phyloP scores from a whole-genome alignment of 176 grass and related monocot species.

The Phoenix roebelenii region DNA sequence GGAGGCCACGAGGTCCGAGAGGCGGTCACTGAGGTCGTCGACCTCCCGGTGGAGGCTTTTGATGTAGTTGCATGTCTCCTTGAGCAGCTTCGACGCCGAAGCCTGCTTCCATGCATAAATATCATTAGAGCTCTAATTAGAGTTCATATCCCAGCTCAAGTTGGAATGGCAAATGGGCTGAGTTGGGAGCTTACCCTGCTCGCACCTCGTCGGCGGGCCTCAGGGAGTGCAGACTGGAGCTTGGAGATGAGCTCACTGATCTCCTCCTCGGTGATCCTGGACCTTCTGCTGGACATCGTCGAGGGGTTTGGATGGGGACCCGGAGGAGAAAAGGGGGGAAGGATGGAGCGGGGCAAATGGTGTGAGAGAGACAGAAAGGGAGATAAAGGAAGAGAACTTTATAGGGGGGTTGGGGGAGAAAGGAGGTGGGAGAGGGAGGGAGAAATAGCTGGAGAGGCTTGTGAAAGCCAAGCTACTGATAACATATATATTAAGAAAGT shows the following conservation, averaged over 20 bases:
- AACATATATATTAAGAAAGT: no score
- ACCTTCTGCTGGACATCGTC: constrained; percentile 66
- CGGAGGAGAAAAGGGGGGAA: not conserved
- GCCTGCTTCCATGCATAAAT: constrained; percentile 32
- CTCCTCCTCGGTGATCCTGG: constrained; percentile 76
- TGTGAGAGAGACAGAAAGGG: constrained; percentile 55
- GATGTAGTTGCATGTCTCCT: constrained; percentile 95
- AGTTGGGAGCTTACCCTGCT: constrained; percentile 35
- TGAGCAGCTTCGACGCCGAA: constrained; percentile 75
- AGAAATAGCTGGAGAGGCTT: constrained; percentile 1
- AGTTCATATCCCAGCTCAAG: no score
- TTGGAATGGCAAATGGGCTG: not conserved
- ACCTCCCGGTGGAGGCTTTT: constrained; percentile 90
- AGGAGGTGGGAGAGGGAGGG: not conserved
- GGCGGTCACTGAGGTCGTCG: constrained; percentile 85
- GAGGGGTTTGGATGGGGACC: not conserved
- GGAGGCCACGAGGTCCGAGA: constrained; percentile 63
- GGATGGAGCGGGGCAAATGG: not conserved
- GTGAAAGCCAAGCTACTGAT: not conserved
- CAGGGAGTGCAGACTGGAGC: constrained; percentile 75
- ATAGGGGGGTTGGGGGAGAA: not conserved
- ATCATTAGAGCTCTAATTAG: not conserved
- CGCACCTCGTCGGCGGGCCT: constrained; percentile 47
- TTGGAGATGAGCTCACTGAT: constrained; percentile 86
- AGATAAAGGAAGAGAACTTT: constrained; percentile 7